Evolutionary conservation across 2,329 filamentous ascomycete species (phyloP).

Genomic region (Claviceps cyperi): DNA sequence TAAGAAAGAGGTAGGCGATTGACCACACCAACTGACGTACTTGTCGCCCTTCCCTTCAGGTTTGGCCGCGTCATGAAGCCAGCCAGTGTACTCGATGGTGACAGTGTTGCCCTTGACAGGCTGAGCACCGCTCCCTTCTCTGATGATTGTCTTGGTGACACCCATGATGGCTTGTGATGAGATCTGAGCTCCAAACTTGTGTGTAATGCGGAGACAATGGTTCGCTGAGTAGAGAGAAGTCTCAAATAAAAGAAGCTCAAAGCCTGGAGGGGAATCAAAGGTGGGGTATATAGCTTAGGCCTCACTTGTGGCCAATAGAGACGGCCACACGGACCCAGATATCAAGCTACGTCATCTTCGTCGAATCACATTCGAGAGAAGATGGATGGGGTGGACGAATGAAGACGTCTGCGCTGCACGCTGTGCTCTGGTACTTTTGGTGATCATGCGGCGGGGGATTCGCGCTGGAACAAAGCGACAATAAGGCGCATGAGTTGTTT

Average conservation of each 20-base stretch:
- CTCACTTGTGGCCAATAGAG: background rate
- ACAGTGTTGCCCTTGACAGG: constrained; percentile 59
- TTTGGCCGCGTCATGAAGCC: constrained; percentile 52
- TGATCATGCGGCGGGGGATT: too few species aligned
- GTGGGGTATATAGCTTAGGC: too few species aligned
- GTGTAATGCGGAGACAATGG: background rate
- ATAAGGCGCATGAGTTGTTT: too few species aligned
- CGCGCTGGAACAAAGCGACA: too few species aligned
- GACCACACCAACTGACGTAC: constrained; percentile 33
- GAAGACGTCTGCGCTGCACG: background rate
- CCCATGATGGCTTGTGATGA: constrained; percentile 41
- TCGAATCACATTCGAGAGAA: background rate
- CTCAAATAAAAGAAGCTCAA: background rate
- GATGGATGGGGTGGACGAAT: background rate
- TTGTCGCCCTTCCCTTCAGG: constrained; percentile 52
- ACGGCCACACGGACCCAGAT: background rate
- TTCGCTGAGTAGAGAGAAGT: background rate
- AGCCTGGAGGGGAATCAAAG: background rate
- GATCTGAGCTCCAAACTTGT: background rate
- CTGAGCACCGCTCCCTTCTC: constrained; percentile 45
- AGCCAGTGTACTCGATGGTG: constrained; percentile 85
- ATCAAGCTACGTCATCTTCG: background rate
- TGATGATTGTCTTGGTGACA: constrained; percentile 53
- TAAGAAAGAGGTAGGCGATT: background rate
- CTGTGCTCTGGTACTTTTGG: background rate